phyloP scores from a whole-genome alignment of 768 basidiomycete species.

The Russula sp. region DNA sequence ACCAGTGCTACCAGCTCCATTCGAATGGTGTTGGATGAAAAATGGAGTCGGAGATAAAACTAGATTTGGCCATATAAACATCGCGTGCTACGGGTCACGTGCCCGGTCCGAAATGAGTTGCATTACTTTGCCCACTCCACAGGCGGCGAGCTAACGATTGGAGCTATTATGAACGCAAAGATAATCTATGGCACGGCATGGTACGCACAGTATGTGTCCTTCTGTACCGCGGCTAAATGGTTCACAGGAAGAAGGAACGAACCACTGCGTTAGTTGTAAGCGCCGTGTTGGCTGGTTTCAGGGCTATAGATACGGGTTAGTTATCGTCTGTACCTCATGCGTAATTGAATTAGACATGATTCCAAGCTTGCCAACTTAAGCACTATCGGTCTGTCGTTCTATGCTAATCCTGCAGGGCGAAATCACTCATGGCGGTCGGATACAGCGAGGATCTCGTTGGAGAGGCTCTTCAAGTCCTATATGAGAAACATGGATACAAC shows the following conservation, averaged over 20 bases:
- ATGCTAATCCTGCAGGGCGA: neutral
- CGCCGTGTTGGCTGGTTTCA: slow-evolving; percentile 74
- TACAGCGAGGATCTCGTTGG: slow-evolving; percentile 68
- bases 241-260: slow-evolving; percentile 70
- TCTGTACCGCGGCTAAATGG: neutral
- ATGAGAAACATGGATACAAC: slow-evolving; percentile 57
- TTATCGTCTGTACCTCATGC: slow-evolving; percentile 9
- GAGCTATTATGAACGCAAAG: slow-evolving; percentile 37
- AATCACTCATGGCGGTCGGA: neutral
- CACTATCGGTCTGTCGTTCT: slow-evolving; percentile 54
- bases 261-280: slow-evolving; percentile 65
- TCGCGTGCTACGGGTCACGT: too few species aligned
- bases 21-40: neutral
- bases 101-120: too few species aligned
- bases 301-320: slow-evolving; percentile 80
- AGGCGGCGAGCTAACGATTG: neutral
- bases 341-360: slow-evolving; percentile 5
- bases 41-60: neutral
- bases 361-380: slow-evolving; percentile 63
- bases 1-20: neutral
- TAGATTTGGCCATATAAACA: too few species aligned
- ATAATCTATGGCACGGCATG: slow-evolving; percentile 65
- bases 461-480: slow-evolving; percentile 57
- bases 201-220: slow-evolving; percentile 34
- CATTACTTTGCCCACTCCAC: too few species aligned